Base-by-base conservation (phyloP, 805 yeast genomes). In the Wickerhamiella brachini region DNA sequence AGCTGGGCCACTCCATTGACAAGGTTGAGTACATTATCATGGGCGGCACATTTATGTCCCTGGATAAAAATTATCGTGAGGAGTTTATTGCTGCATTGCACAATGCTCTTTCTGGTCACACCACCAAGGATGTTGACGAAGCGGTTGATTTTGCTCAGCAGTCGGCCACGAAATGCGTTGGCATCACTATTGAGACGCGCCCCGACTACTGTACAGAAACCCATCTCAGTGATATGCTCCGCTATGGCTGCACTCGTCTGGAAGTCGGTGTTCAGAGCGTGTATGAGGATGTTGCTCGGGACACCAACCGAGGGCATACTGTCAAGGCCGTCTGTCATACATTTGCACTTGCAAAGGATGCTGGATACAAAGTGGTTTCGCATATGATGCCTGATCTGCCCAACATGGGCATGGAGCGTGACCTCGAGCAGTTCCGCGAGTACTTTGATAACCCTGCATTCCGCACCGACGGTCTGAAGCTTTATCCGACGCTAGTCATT, bases 351-450 rank as follows among this genome's bases (percentile, higher is more conserved):
- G 95, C 97, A n/a, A 93, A 93, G 65, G 98, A 93, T 68, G 90
- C 98, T 1, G 98, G 98, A 13, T 93, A 89, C 68, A 93, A 93
- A 65, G 95, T 93, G 50, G 98, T 93, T 22, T 81, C 95, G 57
- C 98, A 93, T 70, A 93, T 93, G 98, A 93, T 93, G 98, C 98
- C 98, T 15, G 98, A 93, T 72, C 74, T 93, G 61, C 98, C 98
- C 17, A 93, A 93, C 62, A 97, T 93, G 53, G 98, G 97, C 18
- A 86, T 90, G 95, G 98, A 93, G 69, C 78, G 98, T 65, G 98
- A 93, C 65, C 71, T 90, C 53, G 95, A 88, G 62, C 98, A 93
- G 69, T 93, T 93, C 64, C 79, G 83, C 62, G 98, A 93, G 66
- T 93, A 93, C 70, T 93, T 93, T 65, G 97, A 90, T 61, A 93